These are phyloP conservation scores for Phaffia rhodozyma DNA, from an alignment of 1,284 basidiomycete species.

Conservation along the genomic window DNA sequence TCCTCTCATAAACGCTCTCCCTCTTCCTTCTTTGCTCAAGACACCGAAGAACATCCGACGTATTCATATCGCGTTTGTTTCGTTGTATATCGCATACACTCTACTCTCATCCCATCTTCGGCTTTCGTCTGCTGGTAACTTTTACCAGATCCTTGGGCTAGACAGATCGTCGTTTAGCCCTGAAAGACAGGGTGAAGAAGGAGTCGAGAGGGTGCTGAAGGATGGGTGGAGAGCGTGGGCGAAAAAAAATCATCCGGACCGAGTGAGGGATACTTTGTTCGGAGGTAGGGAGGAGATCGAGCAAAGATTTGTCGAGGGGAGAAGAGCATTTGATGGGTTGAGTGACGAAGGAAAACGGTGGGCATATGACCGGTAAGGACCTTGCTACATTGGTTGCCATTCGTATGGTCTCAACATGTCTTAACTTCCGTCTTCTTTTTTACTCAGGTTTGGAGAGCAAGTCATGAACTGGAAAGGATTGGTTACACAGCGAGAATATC, in stretches of 20 bases:
- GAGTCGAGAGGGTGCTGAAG: constrained; percentile 19
- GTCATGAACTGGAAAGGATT: constrained; percentile 18
- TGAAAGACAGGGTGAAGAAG: too few relatives aligned
- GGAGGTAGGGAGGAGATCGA: constrained; percentile 2
- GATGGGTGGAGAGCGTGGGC: constrained; percentile 21
- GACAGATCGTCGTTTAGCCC: background rate
- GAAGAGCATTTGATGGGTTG: constrained; percentile 20
- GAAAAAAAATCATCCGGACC: constrained; percentile 23
- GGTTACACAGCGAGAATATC: constrained; percentile 20
- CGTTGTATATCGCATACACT: constrained; percentile 35
- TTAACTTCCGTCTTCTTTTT: background rate
- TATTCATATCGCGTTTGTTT: constrained; percentile 32
- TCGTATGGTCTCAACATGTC: background rate
- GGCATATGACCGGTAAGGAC: constrained; percentile 22
- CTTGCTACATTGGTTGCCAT: background rate
- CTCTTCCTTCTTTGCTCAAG: constrained; percentile 3
- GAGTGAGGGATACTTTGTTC: constrained; percentile 17
- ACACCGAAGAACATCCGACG: constrained; percentile 28
- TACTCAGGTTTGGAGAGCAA: constrained; percentile 19
- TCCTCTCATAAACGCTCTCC: constrained; percentile 3
- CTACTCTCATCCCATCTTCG: constrained; percentile 22
- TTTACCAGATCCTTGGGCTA: constrained; percentile 22
- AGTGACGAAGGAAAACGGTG: constrained; percentile 20
- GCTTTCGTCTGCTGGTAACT: constrained; percentile 23
- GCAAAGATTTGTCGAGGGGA: constrained; percentile 21